Evolutionary conservation across 164 flowering plant species (phyloP).

Genomic region (Akebia trifoliata): DNA sequence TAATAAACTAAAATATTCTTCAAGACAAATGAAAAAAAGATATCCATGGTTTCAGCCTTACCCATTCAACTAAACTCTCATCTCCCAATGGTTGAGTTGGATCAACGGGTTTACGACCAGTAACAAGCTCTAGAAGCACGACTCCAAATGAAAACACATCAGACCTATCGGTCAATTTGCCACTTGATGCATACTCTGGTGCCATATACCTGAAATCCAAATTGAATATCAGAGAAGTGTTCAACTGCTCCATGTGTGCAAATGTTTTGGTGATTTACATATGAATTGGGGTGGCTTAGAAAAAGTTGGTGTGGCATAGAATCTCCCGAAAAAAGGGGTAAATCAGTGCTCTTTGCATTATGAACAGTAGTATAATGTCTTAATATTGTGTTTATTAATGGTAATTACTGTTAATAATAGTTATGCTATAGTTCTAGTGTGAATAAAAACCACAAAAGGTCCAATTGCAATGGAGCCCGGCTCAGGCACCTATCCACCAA

Average conservation of each 20-base stretch:
- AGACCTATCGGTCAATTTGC: constrained; percentile 75
- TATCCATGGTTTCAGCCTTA: constrained; percentile 17
- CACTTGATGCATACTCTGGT: constrained; percentile 84
- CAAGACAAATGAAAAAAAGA: background rate
- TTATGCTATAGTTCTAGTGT: background rate
- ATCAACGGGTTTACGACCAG: constrained; percentile 71
- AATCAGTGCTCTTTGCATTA: too few relatives aligned
- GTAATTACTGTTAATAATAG: background rate
- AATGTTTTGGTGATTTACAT: background rate
- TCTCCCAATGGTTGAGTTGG: constrained; percentile 52
- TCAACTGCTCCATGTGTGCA: background rate
- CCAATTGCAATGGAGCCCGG: too few relatives aligned
- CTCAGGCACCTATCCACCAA: background rate
- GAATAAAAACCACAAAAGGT: background rate
- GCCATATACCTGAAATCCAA: constrained; percentile 63
- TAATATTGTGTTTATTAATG: background rate
- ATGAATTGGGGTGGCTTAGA: too few relatives aligned
- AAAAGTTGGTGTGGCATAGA: too few relatives aligned
- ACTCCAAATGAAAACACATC: constrained; percentile 90
- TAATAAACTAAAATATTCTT: background rate
- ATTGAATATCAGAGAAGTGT: constrained; percentile 1
- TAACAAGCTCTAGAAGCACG: constrained; percentile 69
- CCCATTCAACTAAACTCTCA: constrained; percentile 85
- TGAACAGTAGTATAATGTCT: too few relatives aligned
- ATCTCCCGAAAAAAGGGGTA: too few relatives aligned